These are phyloP conservation scores for Metschnikowia dekortorum DNA, from an alignment of 805 yeast genomes.

Conservation along the genomic window DNA sequence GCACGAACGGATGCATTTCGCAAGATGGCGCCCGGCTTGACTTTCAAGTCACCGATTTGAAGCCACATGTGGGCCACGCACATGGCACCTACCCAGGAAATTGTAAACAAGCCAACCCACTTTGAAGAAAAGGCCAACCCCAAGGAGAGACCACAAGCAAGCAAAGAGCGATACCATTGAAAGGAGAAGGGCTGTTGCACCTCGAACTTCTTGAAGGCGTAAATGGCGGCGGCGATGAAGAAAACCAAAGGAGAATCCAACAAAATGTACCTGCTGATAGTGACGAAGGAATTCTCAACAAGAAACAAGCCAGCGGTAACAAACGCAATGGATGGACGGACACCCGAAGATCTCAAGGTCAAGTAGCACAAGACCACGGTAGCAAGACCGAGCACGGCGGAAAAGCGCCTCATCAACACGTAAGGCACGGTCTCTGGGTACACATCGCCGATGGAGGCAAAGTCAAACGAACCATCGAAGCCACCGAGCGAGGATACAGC, in stretches of 20 bases:
- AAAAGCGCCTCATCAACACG: slow-evolving; percentile 62
- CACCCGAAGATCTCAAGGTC: slow-evolving; percentile 69
- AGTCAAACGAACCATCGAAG: slow-evolving; percentile 65
- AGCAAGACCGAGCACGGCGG: slow-evolving; percentile 64
- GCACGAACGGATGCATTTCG: slow-evolving; percentile 52
- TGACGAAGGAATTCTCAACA: slow-evolving; percentile 64
- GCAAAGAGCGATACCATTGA: slow-evolving; percentile 54
- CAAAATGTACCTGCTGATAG: slow-evolving; percentile 70
- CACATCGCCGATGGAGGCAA: slow-evolving; percentile 59
- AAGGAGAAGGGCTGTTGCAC: slow-evolving; percentile 55
- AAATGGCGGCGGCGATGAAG: slow-evolving; percentile 69
- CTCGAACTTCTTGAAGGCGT: slow-evolving; percentile 63
- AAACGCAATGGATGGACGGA: slow-evolving; percentile 58
- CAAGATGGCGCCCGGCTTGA: slow-evolving; percentile 40
- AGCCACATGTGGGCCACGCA: slow-evolving; percentile 67
- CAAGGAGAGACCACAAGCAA: slow-evolving; percentile 63
- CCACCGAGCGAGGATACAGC: slow-evolving; percentile 66
- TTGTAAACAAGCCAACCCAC: slow-evolving; percentile 82
- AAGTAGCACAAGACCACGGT: slow-evolving; percentile 63
- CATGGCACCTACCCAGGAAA: slow-evolving; percentile 69
- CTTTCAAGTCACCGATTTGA: slow-evolving; percentile 62
- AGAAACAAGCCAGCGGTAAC: slow-evolving; percentile 52
- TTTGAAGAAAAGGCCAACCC: slow-evolving; percentile 73
- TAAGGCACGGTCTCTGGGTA: slow-evolving; percentile 63
- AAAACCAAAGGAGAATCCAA: slow-evolving; percentile 73